Conservation (phyloP, 2,329 filamentous ascomycete species). For the Aureobasidium subglaciale region DNA sequence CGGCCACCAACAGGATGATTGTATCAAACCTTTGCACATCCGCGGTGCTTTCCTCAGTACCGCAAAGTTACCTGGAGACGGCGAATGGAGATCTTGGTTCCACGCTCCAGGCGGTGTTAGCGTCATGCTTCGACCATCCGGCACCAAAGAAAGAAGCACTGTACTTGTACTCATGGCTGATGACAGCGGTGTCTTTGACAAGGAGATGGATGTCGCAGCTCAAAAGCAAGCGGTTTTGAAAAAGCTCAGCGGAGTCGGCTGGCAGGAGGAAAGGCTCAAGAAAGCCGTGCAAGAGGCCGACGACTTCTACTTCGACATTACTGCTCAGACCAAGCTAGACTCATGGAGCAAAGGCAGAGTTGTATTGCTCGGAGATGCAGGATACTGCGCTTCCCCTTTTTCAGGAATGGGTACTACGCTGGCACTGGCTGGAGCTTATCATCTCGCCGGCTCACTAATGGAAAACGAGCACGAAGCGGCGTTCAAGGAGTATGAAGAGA, state of each 20-base stretch:
- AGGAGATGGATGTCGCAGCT: constrained; percentile 16
- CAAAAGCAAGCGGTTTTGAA: constrained; percentile 22
- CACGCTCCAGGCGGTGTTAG: constrained; percentile 24
- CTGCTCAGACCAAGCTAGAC: constrained; percentile 26
- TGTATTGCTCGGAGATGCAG: constrained; percentile 25
- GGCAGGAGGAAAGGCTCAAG: constrained; percentile 31
- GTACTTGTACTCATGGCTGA: constrained; percentile 24
- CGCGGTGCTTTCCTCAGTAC: constrained; percentile 29
- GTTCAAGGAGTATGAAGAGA: constrained; percentile 24
- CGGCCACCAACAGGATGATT: constrained; percentile 19
- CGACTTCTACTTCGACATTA: constrained; percentile 24
- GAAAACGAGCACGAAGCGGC: constrained; percentile 19
- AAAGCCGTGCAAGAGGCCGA: constrained; percentile 27
- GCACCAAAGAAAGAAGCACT: constrained; percentile 20
- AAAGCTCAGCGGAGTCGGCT: constrained; percentile 22
- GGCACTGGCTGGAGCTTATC: constrained; percentile 29
- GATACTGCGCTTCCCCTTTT: constrained; percentile 22
- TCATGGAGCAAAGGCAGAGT: constrained; percentile 28
- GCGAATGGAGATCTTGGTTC: constrained; percentile 26
- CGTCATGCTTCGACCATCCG: constrained; percentile 26
- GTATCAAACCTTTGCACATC: constrained; percentile 21
- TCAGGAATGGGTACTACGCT: constrained; percentile 31
- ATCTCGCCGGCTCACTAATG: constrained; percentile 24
- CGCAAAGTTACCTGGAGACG: constrained; percentile 21
- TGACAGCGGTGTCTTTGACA: constrained; percentile 16